These are phyloP conservation scores for Nakaseomyces nivariensis DNA, from an alignment of 1,139 yeast species.

Conservation along the genomic window DNA sequence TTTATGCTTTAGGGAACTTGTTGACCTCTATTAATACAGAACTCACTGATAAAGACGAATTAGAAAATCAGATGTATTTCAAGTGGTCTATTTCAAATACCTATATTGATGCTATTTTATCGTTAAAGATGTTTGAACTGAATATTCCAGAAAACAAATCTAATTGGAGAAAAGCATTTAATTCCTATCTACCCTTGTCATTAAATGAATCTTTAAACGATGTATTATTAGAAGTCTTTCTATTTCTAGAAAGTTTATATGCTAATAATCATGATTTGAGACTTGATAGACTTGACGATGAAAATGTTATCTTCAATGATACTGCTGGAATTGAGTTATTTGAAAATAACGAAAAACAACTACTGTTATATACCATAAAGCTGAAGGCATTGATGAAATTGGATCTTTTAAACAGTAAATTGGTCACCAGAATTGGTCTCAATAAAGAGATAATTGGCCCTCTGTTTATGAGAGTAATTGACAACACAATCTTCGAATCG, in stretches of 20 bases:
- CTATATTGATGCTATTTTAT: conserved; percentile 25
- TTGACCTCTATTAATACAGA: background rate
- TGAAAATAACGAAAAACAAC: conserved; percentile 31
- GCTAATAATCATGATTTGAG: conserved; percentile 28
- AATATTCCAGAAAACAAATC: conserved; percentile 18
- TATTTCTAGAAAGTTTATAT: conserved; percentile 29
- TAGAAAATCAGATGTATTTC: conserved; percentile 8
- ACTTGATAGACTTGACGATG: conserved; percentile 41
- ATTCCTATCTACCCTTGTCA: conserved; percentile 13
- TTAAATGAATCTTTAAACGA: conserved; percentile 13
- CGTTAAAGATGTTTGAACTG: conserved; percentile 26
- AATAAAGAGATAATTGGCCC: conserved; percentile 43
- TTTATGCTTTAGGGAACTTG: background rate
- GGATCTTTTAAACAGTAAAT: conserved; percentile 30
- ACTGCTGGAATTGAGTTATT: conserved; percentile 16
- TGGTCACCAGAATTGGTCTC: conserved; percentile 36
- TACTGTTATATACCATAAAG: conserved; percentile 45
- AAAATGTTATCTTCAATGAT: conserved; percentile 46
- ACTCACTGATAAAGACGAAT: background rate
- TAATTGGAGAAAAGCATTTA: conserved; percentile 16
- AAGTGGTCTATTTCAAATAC: conserved; percentile 18
- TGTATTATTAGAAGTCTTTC: conserved; percentile 26
- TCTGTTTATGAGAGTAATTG: conserved; percentile 26
- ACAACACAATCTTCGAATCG: conserved; percentile 20
- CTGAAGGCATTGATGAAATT: conserved; percentile 38